A percentile compares a stretch with the other conserved stretches of the same genome.
These are phyloP conservation scores for Daedaleopsis sinensis DNA, from an alignment of 768 basidiomycete genomes.

Conservation along the genomic window DNA sequence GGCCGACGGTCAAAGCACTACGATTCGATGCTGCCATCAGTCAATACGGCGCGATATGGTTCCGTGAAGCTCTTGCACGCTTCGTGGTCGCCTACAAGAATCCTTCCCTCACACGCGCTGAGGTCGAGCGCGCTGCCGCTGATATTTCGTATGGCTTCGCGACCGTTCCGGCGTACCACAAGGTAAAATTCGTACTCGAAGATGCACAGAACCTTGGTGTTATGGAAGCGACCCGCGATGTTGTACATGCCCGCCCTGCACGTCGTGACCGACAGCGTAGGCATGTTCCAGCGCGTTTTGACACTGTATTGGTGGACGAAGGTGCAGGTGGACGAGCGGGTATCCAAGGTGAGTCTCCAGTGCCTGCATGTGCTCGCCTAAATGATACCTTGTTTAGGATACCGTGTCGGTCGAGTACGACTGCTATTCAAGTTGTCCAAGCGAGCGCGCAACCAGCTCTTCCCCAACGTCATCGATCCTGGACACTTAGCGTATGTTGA, in stretches of 20 bases:
- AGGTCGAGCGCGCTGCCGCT: not conserved
- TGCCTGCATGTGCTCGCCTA: not conserved
- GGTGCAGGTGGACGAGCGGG: not conserved
- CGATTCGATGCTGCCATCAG: not conserved
- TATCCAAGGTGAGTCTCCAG: not conserved
- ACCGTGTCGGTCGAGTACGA: slow-evolving; percentile 32
- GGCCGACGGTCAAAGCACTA: not conserved
- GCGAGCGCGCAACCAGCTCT: not conserved
- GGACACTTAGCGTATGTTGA: slow-evolving; percentile 34
- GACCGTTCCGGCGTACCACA: slow-evolving; percentile 10
- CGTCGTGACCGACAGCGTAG: not conserved
- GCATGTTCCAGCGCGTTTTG: slow-evolving; percentile 1
- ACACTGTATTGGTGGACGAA: slow-evolving; percentile 12
- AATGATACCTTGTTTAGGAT: too few relatives aligned
- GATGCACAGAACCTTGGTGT: slow-evolving; percentile 2
- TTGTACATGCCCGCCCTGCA: slow-evolving; percentile 10
- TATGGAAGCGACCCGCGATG: not conserved
- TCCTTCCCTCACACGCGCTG: not conserved
- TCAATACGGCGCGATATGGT: not conserved
- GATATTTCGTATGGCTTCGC: not conserved
- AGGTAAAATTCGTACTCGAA: slow-evolving; percentile 7
- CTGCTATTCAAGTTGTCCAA: slow-evolving; percentile 30
- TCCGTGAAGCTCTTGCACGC: slow-evolving; percentile 13
- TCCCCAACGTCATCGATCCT: slow-evolving; percentile 6
- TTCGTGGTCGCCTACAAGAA: slow-evolving; percentile 2